Conservation (phyloP, 2,329 filamentous ascomycete genomes). For the Dothistroma pini region DNA sequence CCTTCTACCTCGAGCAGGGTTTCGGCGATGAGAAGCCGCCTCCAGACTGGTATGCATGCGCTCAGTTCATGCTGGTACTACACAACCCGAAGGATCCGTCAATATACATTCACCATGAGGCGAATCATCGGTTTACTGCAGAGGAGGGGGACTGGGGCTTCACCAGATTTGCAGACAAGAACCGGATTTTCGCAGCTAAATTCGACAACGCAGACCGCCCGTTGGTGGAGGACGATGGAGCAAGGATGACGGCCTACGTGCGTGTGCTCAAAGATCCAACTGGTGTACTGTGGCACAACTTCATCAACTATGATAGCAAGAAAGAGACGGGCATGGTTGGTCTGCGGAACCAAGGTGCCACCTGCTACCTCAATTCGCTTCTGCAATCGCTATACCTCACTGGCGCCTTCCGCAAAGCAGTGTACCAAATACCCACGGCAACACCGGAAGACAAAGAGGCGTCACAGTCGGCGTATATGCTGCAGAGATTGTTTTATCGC, state of each 20-base stretch:
- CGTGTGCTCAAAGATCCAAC: conserved; percentile 82
- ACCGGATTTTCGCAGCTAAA: conserved; percentile 73
- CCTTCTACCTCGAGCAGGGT: conserved; percentile 94
- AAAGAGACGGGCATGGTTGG: conserved; percentile 97
- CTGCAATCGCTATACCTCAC: conserved; percentile 49
- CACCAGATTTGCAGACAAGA: conserved; percentile 88
- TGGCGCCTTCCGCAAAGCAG: conserved; percentile 92
- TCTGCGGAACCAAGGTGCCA: conserved; percentile 90
- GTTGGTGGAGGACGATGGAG: conserved; percentile 71
- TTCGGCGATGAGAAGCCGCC: conserved; percentile 71
- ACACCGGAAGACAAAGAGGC: conserved; percentile 76
- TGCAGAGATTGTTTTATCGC: conserved; percentile 92
- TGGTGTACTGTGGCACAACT: conserved; percentile 86
- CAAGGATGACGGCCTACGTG: conserved; percentile 79
- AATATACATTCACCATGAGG: conserved; percentile 69
- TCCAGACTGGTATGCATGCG: conserved; percentile 93
- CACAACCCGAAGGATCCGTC: conserved; percentile 94
- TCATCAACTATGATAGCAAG: conserved; percentile 96
- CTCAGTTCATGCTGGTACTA: conserved; percentile 89
- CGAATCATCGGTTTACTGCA: conserved; percentile 93
- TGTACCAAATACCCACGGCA: conserved; percentile 95
- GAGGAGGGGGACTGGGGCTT: conserved; percentile 99
- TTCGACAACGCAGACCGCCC: conserved; percentile 69
- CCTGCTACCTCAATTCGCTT: conserved; percentile 52
- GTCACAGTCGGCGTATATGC: conserved; percentile 72